Conservation (phyloP, 1,284 basidiomycete species). For the Trichosporon sp. region DNA sequence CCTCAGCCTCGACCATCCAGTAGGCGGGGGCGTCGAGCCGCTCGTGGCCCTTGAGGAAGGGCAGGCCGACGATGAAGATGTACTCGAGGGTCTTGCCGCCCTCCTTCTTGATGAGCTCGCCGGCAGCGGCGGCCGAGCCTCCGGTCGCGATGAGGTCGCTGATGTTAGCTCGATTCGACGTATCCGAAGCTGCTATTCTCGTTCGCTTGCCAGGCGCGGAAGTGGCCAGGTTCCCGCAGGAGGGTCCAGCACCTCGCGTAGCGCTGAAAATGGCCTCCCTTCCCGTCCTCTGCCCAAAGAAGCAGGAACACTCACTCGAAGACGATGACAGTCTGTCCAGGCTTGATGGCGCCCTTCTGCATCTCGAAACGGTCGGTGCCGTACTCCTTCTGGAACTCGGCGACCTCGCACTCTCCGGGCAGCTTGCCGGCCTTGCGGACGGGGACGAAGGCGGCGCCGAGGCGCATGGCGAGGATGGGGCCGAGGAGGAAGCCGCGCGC, state of each 20-base stretch:
- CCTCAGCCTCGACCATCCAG: conserved; percentile 72
- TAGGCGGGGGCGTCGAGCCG: conserved; percentile 83
- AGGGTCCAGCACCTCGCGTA: too few species aligned
- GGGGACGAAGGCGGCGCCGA: conserved; percentile 94
- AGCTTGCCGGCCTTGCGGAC: conserved; percentile 93
- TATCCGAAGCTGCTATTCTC: background rate
- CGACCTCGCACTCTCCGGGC: conserved; percentile 75
- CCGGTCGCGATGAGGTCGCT: conserved; percentile 93
- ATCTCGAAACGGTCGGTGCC: conserved; percentile 89
- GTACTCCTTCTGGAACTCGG: conserved; percentile 90
- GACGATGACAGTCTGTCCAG: conserved; percentile 79
- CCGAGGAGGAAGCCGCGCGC: conserved; percentile 95
- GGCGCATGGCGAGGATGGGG: conserved; percentile 81
- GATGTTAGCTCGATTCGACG: background rate
- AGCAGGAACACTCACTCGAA: conserved; percentile 58
- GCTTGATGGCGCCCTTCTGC: conserved; percentile 77
- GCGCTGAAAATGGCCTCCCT: too few species aligned
- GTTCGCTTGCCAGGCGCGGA: too few species aligned
- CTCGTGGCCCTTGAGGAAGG: conserved; percentile 71
- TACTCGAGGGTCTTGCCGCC: conserved; percentile 86
- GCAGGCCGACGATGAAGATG: conserved; percentile 86
- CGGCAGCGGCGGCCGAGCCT: conserved; percentile 90
- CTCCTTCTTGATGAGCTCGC: conserved; percentile 76
- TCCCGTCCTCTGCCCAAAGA: too few species aligned
- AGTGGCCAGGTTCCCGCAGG: too few species aligned